These are phyloP conservation scores for Pleurotus platypus DNA, from an alignment of 768 basidiomycete genomes.

Conservation along the genomic window DNA sequence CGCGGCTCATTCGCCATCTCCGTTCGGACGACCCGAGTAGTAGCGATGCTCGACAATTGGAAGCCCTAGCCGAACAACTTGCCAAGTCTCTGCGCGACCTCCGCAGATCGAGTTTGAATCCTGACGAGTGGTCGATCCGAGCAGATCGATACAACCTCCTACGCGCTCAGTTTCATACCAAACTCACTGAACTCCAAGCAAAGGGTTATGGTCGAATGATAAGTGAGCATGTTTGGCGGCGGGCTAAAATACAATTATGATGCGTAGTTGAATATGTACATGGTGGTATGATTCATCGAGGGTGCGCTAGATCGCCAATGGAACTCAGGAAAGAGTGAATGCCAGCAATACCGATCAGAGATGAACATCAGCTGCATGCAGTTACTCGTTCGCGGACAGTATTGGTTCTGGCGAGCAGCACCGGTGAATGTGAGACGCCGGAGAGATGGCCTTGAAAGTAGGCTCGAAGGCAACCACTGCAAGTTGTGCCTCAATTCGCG, in stretches of 20 bases:
- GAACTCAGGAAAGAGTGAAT: too few relatives aligned
- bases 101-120: neutral
- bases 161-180: neutral
- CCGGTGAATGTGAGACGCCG: neutral
- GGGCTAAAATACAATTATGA: neutral
- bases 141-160: neutral
- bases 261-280: too few relatives aligned
- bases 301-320: too few relatives aligned
- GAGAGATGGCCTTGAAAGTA: neutral
- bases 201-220: neutral
- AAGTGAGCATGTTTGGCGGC: neutral
- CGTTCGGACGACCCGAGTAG: neutral
- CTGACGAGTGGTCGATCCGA: neutral
- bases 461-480: neutral
- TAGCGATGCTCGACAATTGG: neutral
- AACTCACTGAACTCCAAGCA: neutral
- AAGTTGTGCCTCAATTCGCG: neutral
- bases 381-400: too few relatives aligned
- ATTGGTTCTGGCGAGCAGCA: neutral
- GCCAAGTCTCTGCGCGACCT: neutral
- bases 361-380: too few relatives aligned
- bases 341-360: too few relatives aligned
- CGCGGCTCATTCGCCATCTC: neutral
- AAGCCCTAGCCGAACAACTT: neutral
- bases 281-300: too few relatives aligned